phyloP scores from a whole-genome alignment of 768 basidiomycete genomes.

The Podaxis mareebaensis region DNA sequence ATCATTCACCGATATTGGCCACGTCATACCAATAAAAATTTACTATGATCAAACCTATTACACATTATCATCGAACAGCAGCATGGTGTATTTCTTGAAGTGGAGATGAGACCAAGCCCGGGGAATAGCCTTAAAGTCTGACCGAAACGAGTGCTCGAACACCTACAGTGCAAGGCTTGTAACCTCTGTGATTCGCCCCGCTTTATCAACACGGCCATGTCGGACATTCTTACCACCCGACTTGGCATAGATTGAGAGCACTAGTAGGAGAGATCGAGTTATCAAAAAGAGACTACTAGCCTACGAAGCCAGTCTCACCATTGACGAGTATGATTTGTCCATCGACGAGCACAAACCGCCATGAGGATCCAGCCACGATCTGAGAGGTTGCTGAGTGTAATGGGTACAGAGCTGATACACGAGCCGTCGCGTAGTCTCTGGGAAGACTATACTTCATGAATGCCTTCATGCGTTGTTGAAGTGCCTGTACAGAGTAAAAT shows the following conservation, averaged over 20 bases:
- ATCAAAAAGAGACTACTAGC: background rate
- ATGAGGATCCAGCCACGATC: background rate
- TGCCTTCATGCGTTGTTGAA: background rate
- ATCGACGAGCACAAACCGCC: background rate
- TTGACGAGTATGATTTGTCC: background rate
- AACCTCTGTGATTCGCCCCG: background rate
- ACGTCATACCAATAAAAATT: too few relatives aligned
- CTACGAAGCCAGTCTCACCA: background rate
- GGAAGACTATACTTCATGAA: background rate
- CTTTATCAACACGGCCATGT: background rate
- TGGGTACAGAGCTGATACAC: background rate
- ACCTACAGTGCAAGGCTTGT: background rate
- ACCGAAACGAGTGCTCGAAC: background rate
- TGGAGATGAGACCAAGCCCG: background rate
- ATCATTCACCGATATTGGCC: too few relatives aligned
- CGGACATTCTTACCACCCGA: background rate
- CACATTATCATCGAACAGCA: background rate
- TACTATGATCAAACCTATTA: too few relatives aligned
- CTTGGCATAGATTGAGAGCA: background rate
- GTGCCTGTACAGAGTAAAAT: background rate
- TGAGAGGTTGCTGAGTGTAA: background rate
- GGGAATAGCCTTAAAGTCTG: background rate
- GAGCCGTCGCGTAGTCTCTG: background rate
- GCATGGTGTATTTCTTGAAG: background rate
- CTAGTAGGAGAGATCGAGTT: background rate